These are phyloP conservation scores for Spergularia marina DNA, from an alignment of 148 eudicot genomes.

Conservation along the genomic window DNA sequence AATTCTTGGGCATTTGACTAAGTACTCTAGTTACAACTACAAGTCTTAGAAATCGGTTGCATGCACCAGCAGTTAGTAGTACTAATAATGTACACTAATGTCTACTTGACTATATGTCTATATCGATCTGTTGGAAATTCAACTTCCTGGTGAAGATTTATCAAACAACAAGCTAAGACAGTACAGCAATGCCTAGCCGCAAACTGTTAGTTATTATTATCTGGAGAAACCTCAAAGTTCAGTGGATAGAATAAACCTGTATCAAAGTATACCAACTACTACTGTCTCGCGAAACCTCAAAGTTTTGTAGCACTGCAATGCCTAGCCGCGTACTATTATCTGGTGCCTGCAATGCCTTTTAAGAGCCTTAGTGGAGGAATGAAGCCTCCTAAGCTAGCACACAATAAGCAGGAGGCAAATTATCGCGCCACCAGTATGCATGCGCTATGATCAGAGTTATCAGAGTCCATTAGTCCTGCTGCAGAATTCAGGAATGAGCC, in stretches of 20 bases:
- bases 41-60: too few relatives aligned
- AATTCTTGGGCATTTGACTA: too few relatives aligned
- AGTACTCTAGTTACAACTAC: too few relatives aligned
- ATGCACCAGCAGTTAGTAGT: too few relatives aligned
- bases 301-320: constrained; percentile 46
- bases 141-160: constrained; percentile 58
- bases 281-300: constrained; percentile 41
- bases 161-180: constrained; percentile 81
- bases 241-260: too few relatives aligned
- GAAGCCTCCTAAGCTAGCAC: constrained; percentile 70
- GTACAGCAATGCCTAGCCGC: constrained; percentile 80
- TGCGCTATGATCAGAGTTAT: constrained; percentile 73
- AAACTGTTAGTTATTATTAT: constrained; percentile 42
- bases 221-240: constrained; percentile 15
- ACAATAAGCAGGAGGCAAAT: constrained; percentile 68
- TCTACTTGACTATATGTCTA: constrained; percentile 46
- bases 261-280: too few relatives aligned
- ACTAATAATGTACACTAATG: too few relatives aligned
- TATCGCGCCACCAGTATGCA: constrained; percentile 75
- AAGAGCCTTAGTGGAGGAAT: constrained; percentile 50
- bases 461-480: constrained; percentile 17
- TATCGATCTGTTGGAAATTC: constrained; percentile 71
- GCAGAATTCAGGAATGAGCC: constrained; percentile 67
- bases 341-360: constrained; percentile 44
- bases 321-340: constrained; percentile 58